Conservation (phyloP, 2,329 filamentous ascomycete genomes). For the Parastagonospora nodorum region DNA sequence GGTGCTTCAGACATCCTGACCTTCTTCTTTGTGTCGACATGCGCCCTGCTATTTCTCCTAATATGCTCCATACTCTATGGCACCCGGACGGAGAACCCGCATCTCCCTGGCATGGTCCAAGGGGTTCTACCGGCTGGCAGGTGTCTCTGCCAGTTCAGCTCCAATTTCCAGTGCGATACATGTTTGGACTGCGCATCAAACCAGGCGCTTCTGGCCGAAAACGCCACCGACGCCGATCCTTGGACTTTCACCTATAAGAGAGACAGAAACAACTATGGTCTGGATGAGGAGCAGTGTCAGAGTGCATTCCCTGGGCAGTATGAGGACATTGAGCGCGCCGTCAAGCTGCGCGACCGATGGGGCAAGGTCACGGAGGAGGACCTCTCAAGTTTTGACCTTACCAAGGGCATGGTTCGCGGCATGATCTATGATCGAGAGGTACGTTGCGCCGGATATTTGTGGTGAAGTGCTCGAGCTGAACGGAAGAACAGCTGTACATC, state of each 20-base stretch:
- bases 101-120: constrained; percentile 36
- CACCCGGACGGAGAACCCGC: constrained; percentile 37
- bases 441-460: background rate
- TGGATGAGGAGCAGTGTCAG: constrained; percentile 37
- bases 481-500: constrained; percentile 32
- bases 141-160: constrained; percentile 40
- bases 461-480: constrained; percentile 4
- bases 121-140: constrained; percentile 40
- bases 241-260: constrained; percentile 39
- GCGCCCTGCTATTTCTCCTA: constrained; percentile 37
- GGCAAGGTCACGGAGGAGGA: constrained; percentile 34
- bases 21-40: constrained; percentile 34
- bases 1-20: constrained; percentile 30
- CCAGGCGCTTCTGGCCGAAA: constrained; percentile 22
- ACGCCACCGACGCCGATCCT: constrained; percentile 23
- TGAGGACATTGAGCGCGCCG: constrained; percentile 37
- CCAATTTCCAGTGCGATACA: constrained; percentile 37
- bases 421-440: constrained; percentile 41
- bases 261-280: constrained; percentile 36
- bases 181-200: constrained; percentile 38
- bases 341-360: constrained; percentile 25
- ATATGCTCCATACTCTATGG: constrained; percentile 41
- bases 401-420: constrained; percentile 41
- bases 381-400: constrained; percentile 32
- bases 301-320: constrained; percentile 39